phyloP scores from a whole-genome alignment of 169 alveolate genomes.

The Plasmodium coatneyi region DNA sequence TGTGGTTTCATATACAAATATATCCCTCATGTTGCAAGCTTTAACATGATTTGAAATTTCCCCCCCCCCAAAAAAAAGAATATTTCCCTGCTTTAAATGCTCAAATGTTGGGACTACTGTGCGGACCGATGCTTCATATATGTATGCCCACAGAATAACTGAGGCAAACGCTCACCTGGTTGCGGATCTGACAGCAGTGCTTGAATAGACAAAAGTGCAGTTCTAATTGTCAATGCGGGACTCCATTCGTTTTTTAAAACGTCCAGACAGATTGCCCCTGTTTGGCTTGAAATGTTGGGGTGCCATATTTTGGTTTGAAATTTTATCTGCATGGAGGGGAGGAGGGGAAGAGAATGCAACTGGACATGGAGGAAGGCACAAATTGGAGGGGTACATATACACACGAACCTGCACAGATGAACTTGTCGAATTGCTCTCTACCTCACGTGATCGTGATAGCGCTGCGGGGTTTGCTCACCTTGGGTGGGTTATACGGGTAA shows the following conservation, averaged over 20 bases:
- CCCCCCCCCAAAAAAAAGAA: not conserved
- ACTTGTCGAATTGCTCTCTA: not conserved
- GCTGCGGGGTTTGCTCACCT: conserved; percentile 47
- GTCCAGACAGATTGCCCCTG: conserved; percentile 97
- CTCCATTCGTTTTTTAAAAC: conserved; percentile 97
- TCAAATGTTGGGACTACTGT: not conserved
- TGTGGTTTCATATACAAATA: not conserved
- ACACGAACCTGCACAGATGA: not conserved
- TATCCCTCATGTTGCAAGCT: not conserved
- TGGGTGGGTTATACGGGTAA: conserved; percentile 93
- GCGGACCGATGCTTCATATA: not conserved
- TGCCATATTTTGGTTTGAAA: conserved; percentile 97
- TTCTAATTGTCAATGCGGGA: conserved; percentile 96
- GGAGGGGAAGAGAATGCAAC: not conserved
- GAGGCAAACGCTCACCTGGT: conserved; percentile 78
- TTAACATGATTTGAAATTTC: not conserved
- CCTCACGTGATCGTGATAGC: not conserved
- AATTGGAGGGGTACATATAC: not conserved
- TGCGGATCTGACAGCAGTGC: conserved; percentile 90
- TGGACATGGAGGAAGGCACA: not conserved
- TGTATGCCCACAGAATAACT: not conserved
- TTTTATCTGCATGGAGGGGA: conserved; percentile 86
- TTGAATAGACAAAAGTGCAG: conserved; percentile 94
- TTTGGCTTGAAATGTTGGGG: conserved; percentile 95
- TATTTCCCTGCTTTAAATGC: not conserved